Percentiles rank a stretch among this genome's conserved stretches.
phyloP scores from a whole-genome alignment of 768 basidiomycete species.

The Leccinum arenicola region DNA sequence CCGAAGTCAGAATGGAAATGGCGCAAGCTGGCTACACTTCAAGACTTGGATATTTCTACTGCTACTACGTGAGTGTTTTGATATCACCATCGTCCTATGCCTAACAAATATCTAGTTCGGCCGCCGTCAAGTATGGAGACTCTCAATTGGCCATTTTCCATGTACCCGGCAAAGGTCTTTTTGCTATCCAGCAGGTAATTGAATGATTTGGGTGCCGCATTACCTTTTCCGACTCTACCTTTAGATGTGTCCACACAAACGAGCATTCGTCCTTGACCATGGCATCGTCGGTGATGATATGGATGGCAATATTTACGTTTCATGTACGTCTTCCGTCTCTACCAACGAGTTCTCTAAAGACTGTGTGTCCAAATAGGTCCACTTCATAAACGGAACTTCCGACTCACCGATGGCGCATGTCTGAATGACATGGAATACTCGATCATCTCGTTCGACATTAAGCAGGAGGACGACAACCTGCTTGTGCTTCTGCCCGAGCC shows the following conservation, averaged over 20 bases:
- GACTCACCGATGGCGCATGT: slow-evolving; percentile 53
- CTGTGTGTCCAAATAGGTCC: slow-evolving; percentile 38
- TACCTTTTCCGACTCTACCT: background rate
- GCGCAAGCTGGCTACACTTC: slow-evolving; percentile 44
- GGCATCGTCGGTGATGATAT: slow-evolving; percentile 66
- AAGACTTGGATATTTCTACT: slow-evolving; percentile 48
- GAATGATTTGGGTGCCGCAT: background rate
- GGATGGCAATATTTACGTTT: slow-evolving; percentile 49
- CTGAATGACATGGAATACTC: slow-evolving; percentile 57
- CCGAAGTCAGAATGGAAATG: slow-evolving; percentile 57
- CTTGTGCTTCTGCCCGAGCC: slow-evolving; percentile 50
- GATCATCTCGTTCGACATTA: slow-evolving; percentile 60
- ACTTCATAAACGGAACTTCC: slow-evolving; percentile 67
- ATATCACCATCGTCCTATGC: background rate
- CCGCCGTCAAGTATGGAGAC: slow-evolving; percentile 60
- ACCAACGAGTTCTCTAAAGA: background rate
- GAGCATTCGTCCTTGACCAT: slow-evolving; percentile 69
- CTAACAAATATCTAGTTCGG: slow-evolving; percentile 29
- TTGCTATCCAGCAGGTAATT: slow-evolving; percentile 66
- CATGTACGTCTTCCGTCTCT: slow-evolving; percentile 35
- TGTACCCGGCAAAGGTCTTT: slow-evolving; percentile 55
- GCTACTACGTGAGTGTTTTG: slow-evolving; percentile 43
- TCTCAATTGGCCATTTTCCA: slow-evolving; percentile 69
- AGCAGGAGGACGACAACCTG: slow-evolving; percentile 42
- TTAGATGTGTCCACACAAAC: slow-evolving; percentile 48